These are phyloP conservation scores for Agrostemma githago DNA, from an alignment of 148 eudicot genomes.

Conservation along the genomic window DNA sequence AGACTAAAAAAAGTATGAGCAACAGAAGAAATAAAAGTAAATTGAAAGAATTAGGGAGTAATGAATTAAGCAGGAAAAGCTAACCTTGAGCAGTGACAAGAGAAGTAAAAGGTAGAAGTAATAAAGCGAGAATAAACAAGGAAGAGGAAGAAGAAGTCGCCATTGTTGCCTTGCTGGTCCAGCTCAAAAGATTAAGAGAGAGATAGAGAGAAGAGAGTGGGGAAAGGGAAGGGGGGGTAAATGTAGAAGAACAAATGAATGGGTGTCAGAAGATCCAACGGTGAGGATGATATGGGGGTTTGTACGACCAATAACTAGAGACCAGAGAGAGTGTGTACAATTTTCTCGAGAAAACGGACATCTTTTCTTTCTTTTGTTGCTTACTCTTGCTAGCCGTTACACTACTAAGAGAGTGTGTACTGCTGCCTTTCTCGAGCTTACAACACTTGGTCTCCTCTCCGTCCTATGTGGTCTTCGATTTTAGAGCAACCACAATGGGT, in stretches of 20 bases:
- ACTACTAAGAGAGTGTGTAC: no score
- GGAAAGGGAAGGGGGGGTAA: not conserved
- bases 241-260: slow-evolving; percentile 3
- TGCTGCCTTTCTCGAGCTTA: slow-evolving; percentile 3
- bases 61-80: not conserved
- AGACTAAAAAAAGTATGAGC: no score
- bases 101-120: slow-evolving; percentile 20
- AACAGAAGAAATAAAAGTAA: not conserved
- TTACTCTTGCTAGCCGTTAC: slow-evolving; percentile 17
- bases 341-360: not conserved
- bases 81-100: slow-evolving; percentile 26
- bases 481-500: no score
- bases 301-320: not conserved
- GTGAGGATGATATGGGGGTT: slow-evolving; percentile 6
- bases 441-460: not conserved
- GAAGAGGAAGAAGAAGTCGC: not conserved
- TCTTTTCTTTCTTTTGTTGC: not conserved
- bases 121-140: slow-evolving; percentile 10
- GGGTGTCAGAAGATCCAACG: slow-evolving; percentile 27
- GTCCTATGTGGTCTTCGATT: no score
- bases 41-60: not conserved
- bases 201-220: slow-evolving; percentile 1
- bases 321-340: not conserved
- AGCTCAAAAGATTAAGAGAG: not conserved
- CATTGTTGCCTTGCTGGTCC: not conserved